Percentiles rank a stretch among this genome's conserved stretches.
Conservation (phyloP, 2,329 filamentous ascomycete species). For the Xylaria sp. region DNA sequence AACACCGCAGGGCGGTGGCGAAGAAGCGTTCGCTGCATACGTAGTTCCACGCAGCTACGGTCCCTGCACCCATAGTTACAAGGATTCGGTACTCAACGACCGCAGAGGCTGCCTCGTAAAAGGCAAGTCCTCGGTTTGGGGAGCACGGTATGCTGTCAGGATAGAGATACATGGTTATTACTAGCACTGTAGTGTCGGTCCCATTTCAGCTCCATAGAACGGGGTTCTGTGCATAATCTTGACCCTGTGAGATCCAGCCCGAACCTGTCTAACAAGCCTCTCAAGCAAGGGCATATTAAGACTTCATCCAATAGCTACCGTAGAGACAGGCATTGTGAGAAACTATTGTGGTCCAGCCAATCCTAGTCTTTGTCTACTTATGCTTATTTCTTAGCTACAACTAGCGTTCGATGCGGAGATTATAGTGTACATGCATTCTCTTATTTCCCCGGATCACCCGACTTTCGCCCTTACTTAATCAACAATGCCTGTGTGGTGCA, state of each 20-base stretch:
- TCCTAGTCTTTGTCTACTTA: background rate
- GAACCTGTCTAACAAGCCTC: background rate
- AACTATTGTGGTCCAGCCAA: background rate
- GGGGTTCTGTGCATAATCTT: background rate
- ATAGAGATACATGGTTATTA: too few species aligned
- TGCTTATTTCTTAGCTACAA: background rate
- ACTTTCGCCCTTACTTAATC: background rate
- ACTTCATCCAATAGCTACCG: background rate
- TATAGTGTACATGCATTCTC: too few species aligned
- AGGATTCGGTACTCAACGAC: background rate
- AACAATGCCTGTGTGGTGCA: conserved; percentile 9
- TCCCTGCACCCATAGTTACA: background rate
- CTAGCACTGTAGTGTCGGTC: background rate
- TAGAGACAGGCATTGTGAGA: background rate
- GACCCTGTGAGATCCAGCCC: background rate
- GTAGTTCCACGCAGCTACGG: too few species aligned
- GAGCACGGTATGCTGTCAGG: too few species aligned
- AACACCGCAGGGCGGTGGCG: too few species aligned
- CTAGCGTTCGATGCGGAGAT: conserved; percentile 14
- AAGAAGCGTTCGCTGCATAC: too few species aligned
- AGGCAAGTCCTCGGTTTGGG: too few species aligned
- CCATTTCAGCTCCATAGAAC: background rate
- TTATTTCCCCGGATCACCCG: conserved; percentile 20
- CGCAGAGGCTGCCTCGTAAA: too few species aligned
- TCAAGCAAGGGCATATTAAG: background rate